Evolutionary conservation across 352 stramenopile species (phyloP).

Genomic region (Pythium aristosporum): DNA sequence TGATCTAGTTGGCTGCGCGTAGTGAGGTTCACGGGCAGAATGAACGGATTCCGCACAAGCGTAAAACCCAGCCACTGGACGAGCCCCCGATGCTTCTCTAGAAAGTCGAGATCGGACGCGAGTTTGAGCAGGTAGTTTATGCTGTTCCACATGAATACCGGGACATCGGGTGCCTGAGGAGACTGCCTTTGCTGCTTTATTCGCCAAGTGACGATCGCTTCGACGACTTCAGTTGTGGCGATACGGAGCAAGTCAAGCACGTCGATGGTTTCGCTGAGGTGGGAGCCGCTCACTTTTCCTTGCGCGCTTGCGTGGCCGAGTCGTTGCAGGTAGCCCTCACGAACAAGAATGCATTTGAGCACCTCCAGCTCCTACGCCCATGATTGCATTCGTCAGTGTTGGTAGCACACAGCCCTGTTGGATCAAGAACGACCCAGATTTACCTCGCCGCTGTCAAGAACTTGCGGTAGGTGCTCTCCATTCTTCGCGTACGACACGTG

Average conservation of each 20-base stretch:
- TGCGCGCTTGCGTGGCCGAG: constrained; percentile 47
- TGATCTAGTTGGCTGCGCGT: constrained; percentile 34
- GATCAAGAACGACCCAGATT: neutral
- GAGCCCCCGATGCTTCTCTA: constrained; percentile 77
- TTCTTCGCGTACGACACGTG: constrained; percentile 31
- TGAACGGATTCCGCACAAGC: constrained; percentile 86
- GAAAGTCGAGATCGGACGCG: constrained; percentile 87
- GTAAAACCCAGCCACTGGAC: constrained; percentile 85
- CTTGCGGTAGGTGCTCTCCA: constrained; percentile 8
- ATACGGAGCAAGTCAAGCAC: constrained; percentile 86
- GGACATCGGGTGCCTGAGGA: constrained; percentile 9
- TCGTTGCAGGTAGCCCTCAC: constrained; percentile 86
- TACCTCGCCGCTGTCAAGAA: constrained; percentile 59
- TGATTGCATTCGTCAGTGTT: neutral
- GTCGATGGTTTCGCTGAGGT: constrained; percentile 74
- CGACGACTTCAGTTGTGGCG: constrained; percentile 87
- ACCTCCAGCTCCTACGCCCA: constrained; percentile 78
- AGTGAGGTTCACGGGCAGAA: constrained; percentile 82
- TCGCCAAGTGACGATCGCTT: constrained; percentile 79
- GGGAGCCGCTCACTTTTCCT: constrained; percentile 43
- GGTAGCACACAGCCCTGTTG: neutral
- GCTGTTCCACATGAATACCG: constrained; percentile 84
- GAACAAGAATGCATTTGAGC: constrained; percentile 87
- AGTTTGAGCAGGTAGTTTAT: constrained; percentile 93
- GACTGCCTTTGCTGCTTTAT: constrained; percentile 32